Conservation (phyloP, 352 stramenopile species). For the Phytopythium mirpurense region DNA sequence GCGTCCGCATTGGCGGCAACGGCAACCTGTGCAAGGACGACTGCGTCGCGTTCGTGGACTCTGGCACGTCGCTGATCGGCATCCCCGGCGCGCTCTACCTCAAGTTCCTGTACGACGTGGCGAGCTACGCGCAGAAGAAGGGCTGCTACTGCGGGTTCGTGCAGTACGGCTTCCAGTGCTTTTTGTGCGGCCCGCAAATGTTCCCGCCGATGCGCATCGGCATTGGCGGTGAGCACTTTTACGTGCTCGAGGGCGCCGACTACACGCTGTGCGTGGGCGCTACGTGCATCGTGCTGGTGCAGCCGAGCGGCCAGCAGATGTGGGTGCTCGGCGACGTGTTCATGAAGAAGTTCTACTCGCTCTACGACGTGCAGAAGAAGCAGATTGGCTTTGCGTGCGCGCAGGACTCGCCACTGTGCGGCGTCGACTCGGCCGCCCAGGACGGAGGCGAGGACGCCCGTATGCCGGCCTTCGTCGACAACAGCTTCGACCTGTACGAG, state of each 20-base stretch:
- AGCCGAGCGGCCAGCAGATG: conserved; percentile 80
- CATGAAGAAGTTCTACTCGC: conserved; percentile 94
- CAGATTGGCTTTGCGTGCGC: conserved; percentile 82
- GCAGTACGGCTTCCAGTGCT: conserved; percentile 81
- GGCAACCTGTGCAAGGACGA: conserved; percentile 40
- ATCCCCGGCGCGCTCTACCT: conserved; percentile 84
- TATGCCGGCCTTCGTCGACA: conserved; percentile 34
- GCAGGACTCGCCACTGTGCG: conserved; percentile 37
- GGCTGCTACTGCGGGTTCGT: conserved; percentile 79
- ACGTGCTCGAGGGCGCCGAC: conserved; percentile 56
- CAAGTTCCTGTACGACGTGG: conserved; percentile 66
- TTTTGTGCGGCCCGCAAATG: conserved; percentile 54
- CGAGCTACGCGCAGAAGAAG: conserved; percentile 47
- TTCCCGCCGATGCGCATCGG: conserved; percentile 67
- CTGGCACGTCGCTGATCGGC: conserved; percentile 95
- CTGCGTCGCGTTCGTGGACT: conserved; percentile 94
- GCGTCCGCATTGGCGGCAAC: conserved; percentile 42
- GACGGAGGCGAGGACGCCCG: conserved; percentile 12
- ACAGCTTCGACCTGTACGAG: conserved; percentile 67
- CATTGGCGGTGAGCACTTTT: conserved; percentile 56
- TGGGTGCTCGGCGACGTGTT: conserved; percentile 98
- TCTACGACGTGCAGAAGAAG: conserved; percentile 89
- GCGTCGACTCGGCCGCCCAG: conserved; percentile 22
- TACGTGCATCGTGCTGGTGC: conserved; percentile 71
- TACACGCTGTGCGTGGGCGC: conserved; percentile 78